Evolutionary conservation across 2,329 filamentous ascomycete genomes (phyloP), one percentile per base, ranked within the genome.

Genomic region (Aspergillus jensenii): DNA sequence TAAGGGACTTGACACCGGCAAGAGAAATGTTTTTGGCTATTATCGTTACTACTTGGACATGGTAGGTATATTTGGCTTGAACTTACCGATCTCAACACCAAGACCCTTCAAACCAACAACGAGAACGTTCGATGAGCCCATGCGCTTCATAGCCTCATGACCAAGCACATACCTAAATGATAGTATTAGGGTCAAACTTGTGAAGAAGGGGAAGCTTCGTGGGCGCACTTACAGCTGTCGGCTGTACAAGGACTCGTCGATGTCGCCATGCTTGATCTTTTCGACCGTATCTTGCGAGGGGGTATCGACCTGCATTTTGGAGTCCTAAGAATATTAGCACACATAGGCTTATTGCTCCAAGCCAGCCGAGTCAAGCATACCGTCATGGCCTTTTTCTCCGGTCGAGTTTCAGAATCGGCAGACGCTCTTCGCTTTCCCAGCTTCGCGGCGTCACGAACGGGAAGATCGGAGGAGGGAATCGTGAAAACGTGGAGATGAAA

Each of bases 1-100:
- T 95, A 66, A 99, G 81, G 71, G 93, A 97, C 84, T 99, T 99
- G 78, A 99, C 95, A 74, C 95, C 95, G 68, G 95, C 95, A 67
- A 99, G 88, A 59, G 95, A 95, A 71, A 99, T 91, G 71, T 99
- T 99, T 84, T 99, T 99, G 71, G 95, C 93, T 81, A 62, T n/a
- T 51, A 27, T n/a, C 35, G 25, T 31, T 57, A 58, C 59, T 52
- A 59, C 49, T 52, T 43, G 51, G 52, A 17, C 21, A 40, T 45
- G 15, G 19, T n/a, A 19, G 15, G 8, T 52, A 44, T 60, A 68
- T 74, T 35, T 25, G 25, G 15, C 5, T 35, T n/a, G 25, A 23
- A 46, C 56, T 63, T 71, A 81, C 79, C 79, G 68, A 99, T 95
- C 79, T 99, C 95, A 56, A 97, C 93, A 80, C 95, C 95, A 41